Evolutionary conservation across 2,329 filamentous ascomycete species (phyloP).

Genomic region (Colletotrichum brevisporum): DNA sequence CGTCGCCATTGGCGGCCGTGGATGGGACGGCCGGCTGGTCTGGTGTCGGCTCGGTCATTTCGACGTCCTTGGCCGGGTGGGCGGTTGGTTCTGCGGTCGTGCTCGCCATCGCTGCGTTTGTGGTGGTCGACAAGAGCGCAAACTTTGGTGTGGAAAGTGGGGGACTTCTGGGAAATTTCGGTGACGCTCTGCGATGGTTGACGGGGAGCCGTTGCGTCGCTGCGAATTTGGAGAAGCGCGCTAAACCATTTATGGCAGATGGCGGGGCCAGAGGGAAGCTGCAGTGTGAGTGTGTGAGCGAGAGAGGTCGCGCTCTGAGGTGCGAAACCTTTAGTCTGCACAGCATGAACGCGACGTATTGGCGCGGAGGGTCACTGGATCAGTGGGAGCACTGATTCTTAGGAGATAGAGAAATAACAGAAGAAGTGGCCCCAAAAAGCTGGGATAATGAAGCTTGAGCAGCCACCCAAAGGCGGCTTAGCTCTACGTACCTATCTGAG

Average conservation of each 20-base stretch:
- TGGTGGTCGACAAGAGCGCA: conserved; percentile 6
- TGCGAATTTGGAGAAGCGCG: conserved; percentile 6
- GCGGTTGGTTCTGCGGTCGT: conserved; percentile 13
- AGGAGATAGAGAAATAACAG: too few relatives aligned
- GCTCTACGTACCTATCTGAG: background rate
- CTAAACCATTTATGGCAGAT: conserved; percentile 13
- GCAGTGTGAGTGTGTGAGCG: background rate
- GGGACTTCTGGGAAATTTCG: conserved; percentile 39
- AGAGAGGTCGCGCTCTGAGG: conserved; percentile 25
- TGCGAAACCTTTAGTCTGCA: background rate
- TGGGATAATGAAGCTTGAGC: too few relatives aligned
- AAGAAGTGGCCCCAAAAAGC: too few relatives aligned
- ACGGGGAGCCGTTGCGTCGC: conserved; percentile 21
- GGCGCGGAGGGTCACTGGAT: background rate
- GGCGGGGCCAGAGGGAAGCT: conserved; percentile 19
- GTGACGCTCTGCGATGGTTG: conserved; percentile 27
- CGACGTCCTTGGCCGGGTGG: conserved; percentile 13
- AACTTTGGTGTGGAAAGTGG: conserved; percentile 34
- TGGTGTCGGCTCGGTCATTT: conserved; percentile 9
- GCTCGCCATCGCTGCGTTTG: conserved; percentile 25
- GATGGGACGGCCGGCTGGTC: background rate
- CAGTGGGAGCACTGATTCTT: too few relatives aligned
- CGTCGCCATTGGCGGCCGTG: conserved; percentile 24
- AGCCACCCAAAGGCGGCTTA: too few relatives aligned
- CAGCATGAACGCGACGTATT: conserved; percentile 9